Conservation (phyloP, 441 rosid genomes). For the Iberis amara region DNA sequence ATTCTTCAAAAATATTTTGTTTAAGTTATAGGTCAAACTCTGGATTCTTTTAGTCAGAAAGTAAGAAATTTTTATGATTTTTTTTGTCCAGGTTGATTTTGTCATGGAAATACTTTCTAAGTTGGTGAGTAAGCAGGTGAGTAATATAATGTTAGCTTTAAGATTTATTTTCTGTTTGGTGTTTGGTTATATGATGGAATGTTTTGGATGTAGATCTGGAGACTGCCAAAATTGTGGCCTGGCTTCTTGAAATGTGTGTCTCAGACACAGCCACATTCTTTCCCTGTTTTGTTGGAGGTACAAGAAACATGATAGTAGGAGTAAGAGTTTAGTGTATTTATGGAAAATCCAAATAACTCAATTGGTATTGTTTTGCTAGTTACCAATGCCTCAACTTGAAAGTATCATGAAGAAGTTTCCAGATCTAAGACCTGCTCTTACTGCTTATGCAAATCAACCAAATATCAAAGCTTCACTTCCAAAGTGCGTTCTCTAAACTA, state of each 20-base stretch:
- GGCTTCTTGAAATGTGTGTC: constrained; percentile 94
- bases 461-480: constrained; percentile 58
- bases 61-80: constrained; percentile 3
- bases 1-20: too few relatives aligned
- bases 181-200: constrained; percentile 8
- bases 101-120: constrained; percentile 94
- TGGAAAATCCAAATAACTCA: constrained; percentile 9
- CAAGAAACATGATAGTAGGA: constrained; percentile 3
- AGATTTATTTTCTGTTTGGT: background rate
- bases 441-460: constrained; percentile 70
- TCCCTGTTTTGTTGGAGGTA: constrained; percentile 79
- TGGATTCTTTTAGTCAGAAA: constrained; percentile 9
- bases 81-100: constrained; percentile 67
- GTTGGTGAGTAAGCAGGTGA: constrained; percentile 89
- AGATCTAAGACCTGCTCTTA: constrained; percentile 60
- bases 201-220: constrained; percentile 65
- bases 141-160: constrained; percentile 13
- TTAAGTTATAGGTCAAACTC: constrained; percentile 6
- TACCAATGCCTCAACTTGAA: constrained; percentile 84
- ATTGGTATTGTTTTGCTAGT: constrained; percentile 44
- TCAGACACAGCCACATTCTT: constrained; percentile 95
- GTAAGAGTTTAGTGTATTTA: constrained; percentile 8
- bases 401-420: constrained; percentile 71
- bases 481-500: constrained; percentile 42
- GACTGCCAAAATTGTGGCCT: constrained; percentile 96